phyloP scores from a whole-genome alignment of 108 stramenopile genomes.

The Conticribra weissflogii region DNA sequence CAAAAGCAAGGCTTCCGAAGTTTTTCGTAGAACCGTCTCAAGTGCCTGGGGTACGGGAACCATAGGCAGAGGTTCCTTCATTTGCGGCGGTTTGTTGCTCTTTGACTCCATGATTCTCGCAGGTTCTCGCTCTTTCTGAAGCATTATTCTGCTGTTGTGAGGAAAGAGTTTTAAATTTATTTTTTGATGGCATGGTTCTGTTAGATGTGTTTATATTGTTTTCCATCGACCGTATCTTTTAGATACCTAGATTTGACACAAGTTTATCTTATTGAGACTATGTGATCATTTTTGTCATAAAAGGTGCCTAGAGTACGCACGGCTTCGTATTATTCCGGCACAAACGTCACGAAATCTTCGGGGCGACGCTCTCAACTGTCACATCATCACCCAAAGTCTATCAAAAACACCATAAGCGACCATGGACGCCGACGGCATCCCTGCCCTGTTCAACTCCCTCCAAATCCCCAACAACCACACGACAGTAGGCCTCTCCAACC shows the following conservation, averaged over 20 bases:
- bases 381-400: no score
- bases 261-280: no score
- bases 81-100: not conserved
- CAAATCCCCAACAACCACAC: slow-evolving; percentile 79
- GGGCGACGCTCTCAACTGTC: no score
- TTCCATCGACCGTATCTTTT: no score
- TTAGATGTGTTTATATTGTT: no score
- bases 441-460: slow-evolving; percentile 54
- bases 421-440: slow-evolving; percentile 58
- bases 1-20: slow-evolving; percentile 44
- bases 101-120: not conserved
- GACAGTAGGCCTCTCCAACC: slow-evolving; percentile 77
- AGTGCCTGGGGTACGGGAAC: slow-evolving; percentile 80
- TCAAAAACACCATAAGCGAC: no score
- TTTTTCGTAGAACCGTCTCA: slow-evolving; percentile 68
- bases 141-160: not conserved
- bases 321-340: no score
- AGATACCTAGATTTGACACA: no score
- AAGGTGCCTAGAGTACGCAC: no score
- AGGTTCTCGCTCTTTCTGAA: not conserved
- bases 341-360: no score
- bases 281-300: no score
- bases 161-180: not conserved
- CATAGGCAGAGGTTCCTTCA: slow-evolving; percentile 62
- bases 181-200: not conserved